Evolutionary conservation across 768 basidiomycete genomes (phyloP).

Genomic region (Chlorophyllum brunneum): DNA sequence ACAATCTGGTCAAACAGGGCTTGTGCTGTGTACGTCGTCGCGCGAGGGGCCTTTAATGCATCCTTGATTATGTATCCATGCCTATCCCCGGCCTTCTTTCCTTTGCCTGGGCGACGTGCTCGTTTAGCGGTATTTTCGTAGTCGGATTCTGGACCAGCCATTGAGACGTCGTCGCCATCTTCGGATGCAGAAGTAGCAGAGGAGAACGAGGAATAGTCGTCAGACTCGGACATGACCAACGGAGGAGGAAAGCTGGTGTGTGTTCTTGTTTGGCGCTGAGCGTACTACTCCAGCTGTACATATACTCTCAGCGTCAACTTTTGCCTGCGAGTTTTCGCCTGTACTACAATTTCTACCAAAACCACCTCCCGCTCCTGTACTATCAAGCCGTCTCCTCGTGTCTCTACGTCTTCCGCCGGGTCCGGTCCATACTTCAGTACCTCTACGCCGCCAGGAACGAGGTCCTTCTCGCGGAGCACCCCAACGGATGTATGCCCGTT

Average conservation of each 20-base stretch:
- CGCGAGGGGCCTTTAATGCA: constrained; percentile 50
- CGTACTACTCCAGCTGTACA: constrained; percentile 50
- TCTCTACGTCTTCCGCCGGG: constrained; percentile 8
- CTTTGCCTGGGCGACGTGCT: constrained; percentile 7
- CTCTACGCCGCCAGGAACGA: constrained; percentile 10
- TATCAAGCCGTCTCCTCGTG: constrained; percentile 50
- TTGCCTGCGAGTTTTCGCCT: constrained; percentile 42
- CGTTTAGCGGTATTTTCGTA: neutral
- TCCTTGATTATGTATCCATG: constrained; percentile 36
- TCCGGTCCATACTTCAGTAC: constrained; percentile 16
- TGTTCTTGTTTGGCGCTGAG: too few relatives aligned
- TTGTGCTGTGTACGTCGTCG: constrained; percentile 63
- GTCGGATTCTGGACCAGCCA: neutral
- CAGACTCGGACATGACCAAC: neutral
- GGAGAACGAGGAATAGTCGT: neutral
- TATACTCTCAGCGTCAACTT: constrained; percentile 52
- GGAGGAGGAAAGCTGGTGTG: too few relatives aligned
- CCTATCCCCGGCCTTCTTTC: constrained; percentile 20
- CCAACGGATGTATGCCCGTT: constrained; percentile 34
- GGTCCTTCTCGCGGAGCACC: constrained; percentile 62
- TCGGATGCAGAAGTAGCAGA: neutral
- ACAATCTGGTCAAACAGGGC: constrained; percentile 64
- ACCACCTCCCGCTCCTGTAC: constrained; percentile 38
- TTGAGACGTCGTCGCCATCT: neutral
- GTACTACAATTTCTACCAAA: constrained; percentile 19